phyloP scores from a whole-genome alignment of 345 rosid genomes.

The Kernera saxatilis region DNA sequence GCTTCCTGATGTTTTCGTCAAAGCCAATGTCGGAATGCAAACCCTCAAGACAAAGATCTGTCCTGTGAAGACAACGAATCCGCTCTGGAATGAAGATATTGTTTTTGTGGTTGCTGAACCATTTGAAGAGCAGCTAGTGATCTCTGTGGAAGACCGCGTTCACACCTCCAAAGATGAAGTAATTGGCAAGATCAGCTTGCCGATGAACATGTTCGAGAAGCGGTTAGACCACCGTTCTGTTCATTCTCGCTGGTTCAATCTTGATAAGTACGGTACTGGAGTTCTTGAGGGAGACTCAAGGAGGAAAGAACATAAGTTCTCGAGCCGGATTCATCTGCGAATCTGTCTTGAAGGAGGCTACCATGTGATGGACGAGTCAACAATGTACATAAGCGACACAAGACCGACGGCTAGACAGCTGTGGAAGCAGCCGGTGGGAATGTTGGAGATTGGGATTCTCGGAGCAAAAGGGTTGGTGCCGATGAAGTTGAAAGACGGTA shows the following conservation, averaged over 20 bases:
- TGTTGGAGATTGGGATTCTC: constrained; percentile 70
- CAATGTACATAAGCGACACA: constrained; percentile 82
- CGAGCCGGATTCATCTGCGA: constrained; percentile 74
- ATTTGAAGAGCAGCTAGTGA: constrained; percentile 70
- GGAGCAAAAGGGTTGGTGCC: constrained; percentile 69
- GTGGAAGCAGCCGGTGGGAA: constrained; percentile 77
- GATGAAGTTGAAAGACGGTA: constrained; percentile 68
- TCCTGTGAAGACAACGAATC: constrained; percentile 46
- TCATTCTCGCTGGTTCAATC: constrained; percentile 82
- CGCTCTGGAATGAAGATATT: constrained; percentile 79
- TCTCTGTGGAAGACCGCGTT: constrained; percentile 65
- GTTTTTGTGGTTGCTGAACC: constrained; percentile 94
- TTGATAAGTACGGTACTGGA: constrained; percentile 76
- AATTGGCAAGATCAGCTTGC: constrained; percentile 57
- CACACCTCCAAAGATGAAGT: constrained; percentile 61
- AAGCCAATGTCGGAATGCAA: constrained; percentile 78
- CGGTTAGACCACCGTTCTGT: constrained; percentile 81
- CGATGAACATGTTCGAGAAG: constrained; percentile 56
- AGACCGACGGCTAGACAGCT: constrained; percentile 82
- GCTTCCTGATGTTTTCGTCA: constrained; percentile 64
- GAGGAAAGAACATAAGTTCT: constrained; percentile 71
- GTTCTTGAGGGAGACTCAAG: constrained; percentile 58
- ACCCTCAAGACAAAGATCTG: constrained; percentile 53
- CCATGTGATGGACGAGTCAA: constrained; percentile 89
- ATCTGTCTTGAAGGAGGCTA: constrained; percentile 92